Base-by-base conservation (phyloP, 164 flowering plant species). In the Echeveria elegans region DNA sequence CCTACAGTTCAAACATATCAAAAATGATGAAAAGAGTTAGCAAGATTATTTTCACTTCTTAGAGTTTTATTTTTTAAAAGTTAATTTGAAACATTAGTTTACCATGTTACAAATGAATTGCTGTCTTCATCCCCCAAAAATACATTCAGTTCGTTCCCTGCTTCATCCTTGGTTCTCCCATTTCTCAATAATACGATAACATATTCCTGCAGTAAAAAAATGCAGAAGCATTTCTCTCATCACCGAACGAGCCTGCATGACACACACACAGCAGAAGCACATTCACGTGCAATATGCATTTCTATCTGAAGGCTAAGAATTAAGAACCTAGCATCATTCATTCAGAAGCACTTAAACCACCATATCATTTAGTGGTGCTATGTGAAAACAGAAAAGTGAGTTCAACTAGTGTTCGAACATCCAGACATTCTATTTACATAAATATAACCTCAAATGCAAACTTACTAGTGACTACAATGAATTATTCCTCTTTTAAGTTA, bases 111-210 rank as follows among this genome's bases (percentile, higher is more conserved):
- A 81, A 94, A 94, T 71, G 85, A 77, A 76, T 77, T 77, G 48
- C 84, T 91, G 70, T 89, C 93, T 73, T 88, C 94, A 75, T 88
- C 94, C 53, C 89, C 99, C 76, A 94, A 72, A 74, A 94, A 94
- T 3, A 91, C 99, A 83, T 88, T 79, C 72, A 94, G 77, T 76
- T 94, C 99, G 67, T 80, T 86, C 79, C 58, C 78, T 63, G 97
- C 93, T 86, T 86, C 97, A 64, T 81, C 88, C 73, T 83, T 94
- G 63, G 76, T 74, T 77, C 93, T 80, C 66, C 99, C 96, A 83
- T 94, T 94, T 76, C 84, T 83, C 7, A 94, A 84, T 68, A 94
- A 79, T 26, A 94, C 97, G 68, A 94, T 84, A 16, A 94, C 96
- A 81, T 94, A 94, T 68, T 92, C 96, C 99, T 91, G 88, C 76